phyloP scores from a whole-genome alignment of 345 rosid species.

The Nasturtium officinale region DNA sequence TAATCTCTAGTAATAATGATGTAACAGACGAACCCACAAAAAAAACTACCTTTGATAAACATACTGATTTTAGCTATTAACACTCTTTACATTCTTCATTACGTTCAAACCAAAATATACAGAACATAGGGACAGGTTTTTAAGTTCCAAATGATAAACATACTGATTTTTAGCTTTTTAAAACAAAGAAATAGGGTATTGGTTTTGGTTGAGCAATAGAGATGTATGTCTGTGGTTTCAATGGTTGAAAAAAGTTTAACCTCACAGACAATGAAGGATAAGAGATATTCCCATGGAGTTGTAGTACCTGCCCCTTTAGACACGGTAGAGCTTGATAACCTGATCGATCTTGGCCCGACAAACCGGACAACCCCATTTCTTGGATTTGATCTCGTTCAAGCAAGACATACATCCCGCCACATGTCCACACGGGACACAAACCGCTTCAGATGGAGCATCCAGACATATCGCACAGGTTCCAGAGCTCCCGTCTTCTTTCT shows the following conservation, averaged over 20 bases:
- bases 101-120: slow-evolving; percentile 24
- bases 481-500: slow-evolving; percentile 53
- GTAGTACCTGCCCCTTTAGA: too few species aligned
- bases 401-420: slow-evolving; percentile 97
- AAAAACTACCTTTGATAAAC: too few species aligned
- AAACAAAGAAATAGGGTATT: neutral
- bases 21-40: too few species aligned
- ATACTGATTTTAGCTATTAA: too few species aligned
- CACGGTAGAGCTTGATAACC: slow-evolving; percentile 60
- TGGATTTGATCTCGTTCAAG: slow-evolving; percentile 75
- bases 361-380: slow-evolving; percentile 94
- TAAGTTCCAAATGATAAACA: slow-evolving; percentile 10
- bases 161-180: neutral
- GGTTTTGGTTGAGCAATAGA: neutral
- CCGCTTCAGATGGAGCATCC: slow-evolving; percentile 94
- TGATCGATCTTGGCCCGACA: slow-evolving; percentile 88
- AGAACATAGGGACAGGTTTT: slow-evolving; percentile 1
- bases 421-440: slow-evolving; percentile 98
- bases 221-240: slow-evolving; percentile 26
- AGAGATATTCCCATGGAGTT: too few species aligned
- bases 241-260: slow-evolving; percentile 20
- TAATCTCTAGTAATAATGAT: too few species aligned
- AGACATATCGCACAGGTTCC: slow-evolving; percentile 76
- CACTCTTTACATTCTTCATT: slow-evolving; percentile 27
- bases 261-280: slow-evolving; percentile 20